Evolutionary conservation across 192 early-diverging fungal genomes (phyloP).

Genomic region (Coemansia sp.): DNA sequence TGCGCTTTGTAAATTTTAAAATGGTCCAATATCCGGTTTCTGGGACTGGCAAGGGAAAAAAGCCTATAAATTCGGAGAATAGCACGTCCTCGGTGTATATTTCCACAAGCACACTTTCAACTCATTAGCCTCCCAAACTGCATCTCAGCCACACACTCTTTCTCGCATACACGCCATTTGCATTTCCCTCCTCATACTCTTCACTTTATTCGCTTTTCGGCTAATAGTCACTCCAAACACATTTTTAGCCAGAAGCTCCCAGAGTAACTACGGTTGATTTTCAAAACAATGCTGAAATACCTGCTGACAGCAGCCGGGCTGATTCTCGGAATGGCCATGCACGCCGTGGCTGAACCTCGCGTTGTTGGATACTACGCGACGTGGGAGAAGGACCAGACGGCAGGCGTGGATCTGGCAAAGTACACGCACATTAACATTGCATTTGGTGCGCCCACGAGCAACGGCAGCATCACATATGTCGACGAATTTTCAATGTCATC

Average conservation of each 20-base stretch:
- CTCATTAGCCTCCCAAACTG: too few relatives aligned
- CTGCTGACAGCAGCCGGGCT: conserved; percentile 4
- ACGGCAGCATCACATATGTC: conserved; percentile 41
- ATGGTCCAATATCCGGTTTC: too few relatives aligned
- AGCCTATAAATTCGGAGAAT: too few relatives aligned
- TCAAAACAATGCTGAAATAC: conserved; percentile 3
- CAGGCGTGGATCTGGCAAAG: conserved; percentile 37
- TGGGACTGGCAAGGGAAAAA: too few relatives aligned
- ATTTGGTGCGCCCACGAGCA: conserved; percentile 51
- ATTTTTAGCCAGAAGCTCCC: too few relatives aligned
- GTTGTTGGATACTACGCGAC: conserved; percentile 46
- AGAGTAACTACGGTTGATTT: background rate
- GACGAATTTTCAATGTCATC: conserved; percentile 35
- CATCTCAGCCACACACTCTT: too few relatives aligned
- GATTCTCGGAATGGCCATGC: background rate
- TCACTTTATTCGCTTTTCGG: background rate
- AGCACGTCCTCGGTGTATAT: too few relatives aligned
- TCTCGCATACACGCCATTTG: too few relatives aligned
- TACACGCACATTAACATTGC: conserved; percentile 74
- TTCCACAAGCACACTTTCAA: too few relatives aligned
- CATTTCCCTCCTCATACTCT: background rate
- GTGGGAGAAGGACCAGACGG: conserved; percentile 38
- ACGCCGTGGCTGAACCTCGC: conserved; percentile 2
- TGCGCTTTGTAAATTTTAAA: too few relatives aligned
- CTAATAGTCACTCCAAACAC: too few relatives aligned